Percentiles rank a stretch among this genome's conserved stretches.
These are phyloP conservation scores for Podaxis pistillaris DNA, from an alignment of 768 basidiomycete species.

Conservation along the genomic window DNA sequence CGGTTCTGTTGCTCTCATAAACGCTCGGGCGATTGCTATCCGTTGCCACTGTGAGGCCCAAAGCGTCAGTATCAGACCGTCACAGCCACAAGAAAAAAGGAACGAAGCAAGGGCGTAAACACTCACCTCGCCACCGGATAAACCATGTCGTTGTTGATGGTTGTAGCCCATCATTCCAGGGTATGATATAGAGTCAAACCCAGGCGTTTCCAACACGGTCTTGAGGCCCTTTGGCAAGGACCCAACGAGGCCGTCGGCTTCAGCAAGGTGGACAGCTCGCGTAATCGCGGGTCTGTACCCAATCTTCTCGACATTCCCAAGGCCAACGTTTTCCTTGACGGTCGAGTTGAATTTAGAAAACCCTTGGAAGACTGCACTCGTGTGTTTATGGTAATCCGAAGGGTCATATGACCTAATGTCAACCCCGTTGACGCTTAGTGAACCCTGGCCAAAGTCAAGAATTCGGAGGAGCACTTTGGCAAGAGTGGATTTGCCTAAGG, in stretches of 20 bases:
- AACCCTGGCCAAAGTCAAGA: slow-evolving; percentile 70
- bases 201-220: slow-evolving; percentile 66
- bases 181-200: slow-evolving; percentile 53
- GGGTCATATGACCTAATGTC: slow-evolving; percentile 68
- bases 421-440: slow-evolving; percentile 65
- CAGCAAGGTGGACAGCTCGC: slow-evolving; percentile 68
- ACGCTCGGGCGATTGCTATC: slow-evolving; percentile 82
- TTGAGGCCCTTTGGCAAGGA: slow-evolving; percentile 70
- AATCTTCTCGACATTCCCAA: slow-evolving; percentile 70
- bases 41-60: slow-evolving; percentile 68
- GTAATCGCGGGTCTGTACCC: slow-evolving; percentile 54
- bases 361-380: slow-evolving; percentile 83
- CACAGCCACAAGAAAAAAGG: slow-evolving; percentile 8
- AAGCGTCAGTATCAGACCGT: slow-evolving; percentile 11
- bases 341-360: slow-evolving; percentile 81
- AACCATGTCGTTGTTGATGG: slow-evolving; percentile 51
- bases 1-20: slow-evolving; percentile 77
- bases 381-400: slow-evolving; percentile 67
- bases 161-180: slow-evolving; percentile 32
- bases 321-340: slow-evolving; percentile 81
- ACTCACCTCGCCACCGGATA: slow-evolving; percentile 83
- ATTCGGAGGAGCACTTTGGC: slow-evolving; percentile 81
- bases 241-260: slow-evolving; percentile 64
- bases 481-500: slow-evolving; percentile 80
- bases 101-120: background rate